These are phyloP conservation scores for Agrocybe pediades DNA, from an alignment of 768 basidiomycete species.

Conservation along the genomic window DNA sequence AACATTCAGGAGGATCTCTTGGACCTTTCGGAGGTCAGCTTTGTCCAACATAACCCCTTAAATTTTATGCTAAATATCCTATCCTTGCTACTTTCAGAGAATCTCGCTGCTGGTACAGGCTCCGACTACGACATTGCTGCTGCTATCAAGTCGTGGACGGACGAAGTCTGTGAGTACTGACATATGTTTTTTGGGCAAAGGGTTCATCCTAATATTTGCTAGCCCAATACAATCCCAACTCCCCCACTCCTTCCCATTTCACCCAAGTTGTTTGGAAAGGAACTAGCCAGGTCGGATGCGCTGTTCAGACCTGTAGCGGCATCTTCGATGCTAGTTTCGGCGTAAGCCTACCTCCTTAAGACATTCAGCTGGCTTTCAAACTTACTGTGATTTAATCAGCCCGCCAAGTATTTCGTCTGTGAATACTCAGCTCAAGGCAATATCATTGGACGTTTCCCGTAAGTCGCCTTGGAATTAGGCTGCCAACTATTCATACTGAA, in stretches of 20 bases:
- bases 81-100: constrained; percentile 47
- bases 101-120: constrained; percentile 75
- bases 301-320: constrained; percentile 53
- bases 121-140: constrained; percentile 43
- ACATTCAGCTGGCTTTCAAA: not conserved
- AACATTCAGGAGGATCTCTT: constrained; percentile 69
- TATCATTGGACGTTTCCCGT: constrained; percentile 62
- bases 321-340: constrained; percentile 60
- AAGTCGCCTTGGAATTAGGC: constrained; percentile 28
- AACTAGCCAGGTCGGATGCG: constrained; percentile 65
- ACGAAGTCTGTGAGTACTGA: constrained; percentile 59
- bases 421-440: constrained; percentile 71
- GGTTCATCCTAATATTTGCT: not conserved
- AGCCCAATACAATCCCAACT: constrained; percentile 59
- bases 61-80: not conserved
- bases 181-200: not conserved
- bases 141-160: constrained; percentile 64
- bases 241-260: constrained; percentile 66
- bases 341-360: constrained; percentile 35
- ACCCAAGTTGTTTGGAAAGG: constrained; percentile 80
- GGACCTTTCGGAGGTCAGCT: constrained; percentile 63
- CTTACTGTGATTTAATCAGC: constrained; percentile 30
- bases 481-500: not conserved
- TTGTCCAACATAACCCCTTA: not conserved
- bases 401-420: constrained; percentile 65